Evolutionary conservation across 345 rosid species (phyloP).

Genomic region (Arabidopsis suecica): DNA sequence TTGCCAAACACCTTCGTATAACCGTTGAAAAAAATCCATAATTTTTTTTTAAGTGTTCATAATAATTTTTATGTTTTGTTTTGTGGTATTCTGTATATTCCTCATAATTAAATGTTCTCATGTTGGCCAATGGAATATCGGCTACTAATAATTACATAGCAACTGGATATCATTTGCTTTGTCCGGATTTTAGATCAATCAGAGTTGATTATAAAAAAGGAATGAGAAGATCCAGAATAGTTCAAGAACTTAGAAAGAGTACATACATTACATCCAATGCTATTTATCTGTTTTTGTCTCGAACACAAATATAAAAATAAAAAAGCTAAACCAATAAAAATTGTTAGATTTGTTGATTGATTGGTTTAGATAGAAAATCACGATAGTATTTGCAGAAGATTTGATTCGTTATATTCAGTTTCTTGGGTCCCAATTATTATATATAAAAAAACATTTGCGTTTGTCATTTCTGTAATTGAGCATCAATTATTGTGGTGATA

Average conservation of each 20-base stretch:
- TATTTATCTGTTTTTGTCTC: slow-evolving; percentile 19
- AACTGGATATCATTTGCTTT: not conserved
- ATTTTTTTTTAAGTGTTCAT: too few species aligned
- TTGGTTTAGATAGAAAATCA: slow-evolving; percentile 1
- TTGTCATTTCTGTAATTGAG: slow-evolving; percentile 27
- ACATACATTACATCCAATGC: not conserved
- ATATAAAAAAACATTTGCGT: not conserved
- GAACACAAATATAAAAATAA: not conserved
- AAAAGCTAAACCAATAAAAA: slow-evolving; percentile 1
- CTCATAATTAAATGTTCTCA: not conserved
- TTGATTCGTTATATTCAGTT: slow-evolving; percentile 32
- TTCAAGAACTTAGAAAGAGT: not conserved
- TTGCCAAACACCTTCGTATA: not conserved
- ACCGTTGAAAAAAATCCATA: not conserved
- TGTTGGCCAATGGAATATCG: not conserved
- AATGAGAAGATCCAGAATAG: not conserved
- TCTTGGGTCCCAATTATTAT: slow-evolving; percentile 20
- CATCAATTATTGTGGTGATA: slow-evolving; percentile 27
- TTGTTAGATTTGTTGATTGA: slow-evolving; percentile 5
- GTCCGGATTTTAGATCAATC: not conserved
- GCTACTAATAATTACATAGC: not conserved
- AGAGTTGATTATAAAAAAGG: not conserved
- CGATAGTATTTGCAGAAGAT: slow-evolving; percentile 4
- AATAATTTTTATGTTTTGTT: not conserved
- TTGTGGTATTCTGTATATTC: not conserved